Evolutionary conservation across 768 basidiomycete genomes (phyloP), one percentile per base, ranked within the genome.

Genomic region (Solioccasus polychromus): DNA sequence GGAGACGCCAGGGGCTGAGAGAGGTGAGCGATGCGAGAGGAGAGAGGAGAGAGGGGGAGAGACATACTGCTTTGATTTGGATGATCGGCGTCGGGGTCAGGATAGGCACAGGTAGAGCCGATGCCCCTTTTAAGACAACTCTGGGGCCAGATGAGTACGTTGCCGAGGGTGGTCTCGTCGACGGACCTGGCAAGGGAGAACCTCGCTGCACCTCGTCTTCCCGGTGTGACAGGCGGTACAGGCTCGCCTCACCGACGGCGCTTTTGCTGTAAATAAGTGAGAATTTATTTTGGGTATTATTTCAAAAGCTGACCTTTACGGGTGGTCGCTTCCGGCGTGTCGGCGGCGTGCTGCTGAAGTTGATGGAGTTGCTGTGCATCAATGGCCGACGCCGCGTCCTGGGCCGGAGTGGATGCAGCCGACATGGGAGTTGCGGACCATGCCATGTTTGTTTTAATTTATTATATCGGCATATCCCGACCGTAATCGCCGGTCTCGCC

Each of bases 41-140:
- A 5, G 14, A 15, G 8, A 15, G 31, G 14, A 32, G 31, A 32
- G n/a, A 5, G 30, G 8, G 30, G n/a, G 11, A 15, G 14, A 24
- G 23, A 42, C 55, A 25, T 32, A 66, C 62, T 52, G 15, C 66
- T 40, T 39, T 61, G 66, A 44, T 41, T 63, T 46, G 75, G 41
- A 51, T 76, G 76, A 46, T 75, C 72, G 14, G 73, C 68, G 54
- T 90, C 87, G 28, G 86, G 85, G 65, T 89, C 88, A 19, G 88
- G 87, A 62, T 90, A 90, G 12, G 84, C 72, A 59, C 88, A 90
- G 15, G 75, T 64, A 3, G 74, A 66, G 22, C 83, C 87, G 43
- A 88, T 72, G 17, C 88, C 88, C 43, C 88, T 79, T 68, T 90
- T 90, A 60, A 90, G 74, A 58, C 88, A 90, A 64, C 83, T 88